Conservation (phyloP, 306 rosid genomes). For the Acacia melanoxylon region DNA sequence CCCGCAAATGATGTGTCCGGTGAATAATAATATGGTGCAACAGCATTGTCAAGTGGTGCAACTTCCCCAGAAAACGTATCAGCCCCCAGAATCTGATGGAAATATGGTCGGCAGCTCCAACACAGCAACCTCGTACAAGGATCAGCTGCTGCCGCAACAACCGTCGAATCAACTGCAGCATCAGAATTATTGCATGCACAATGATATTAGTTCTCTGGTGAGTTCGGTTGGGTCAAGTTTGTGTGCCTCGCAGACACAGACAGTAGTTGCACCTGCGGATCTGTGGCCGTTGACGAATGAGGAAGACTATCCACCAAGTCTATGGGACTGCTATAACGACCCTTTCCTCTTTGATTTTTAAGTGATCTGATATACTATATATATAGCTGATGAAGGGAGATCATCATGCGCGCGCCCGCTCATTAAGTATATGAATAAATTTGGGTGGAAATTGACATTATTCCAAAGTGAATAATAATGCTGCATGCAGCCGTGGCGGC, state of each 20-base stretch:
- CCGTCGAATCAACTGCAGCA: background rate
- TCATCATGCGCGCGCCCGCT: background rate
- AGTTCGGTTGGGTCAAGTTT: slow-evolving; percentile 39
- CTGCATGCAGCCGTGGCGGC: background rate
- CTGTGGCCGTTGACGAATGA: slow-evolving; percentile 65
- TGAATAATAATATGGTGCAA: slow-evolving; percentile 17
- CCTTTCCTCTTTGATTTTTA: slow-evolving; percentile 68
- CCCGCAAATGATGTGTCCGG: slow-evolving; percentile 29
- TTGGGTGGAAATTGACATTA: background rate
- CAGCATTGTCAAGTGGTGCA: slow-evolving; percentile 31
- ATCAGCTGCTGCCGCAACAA: slow-evolving; percentile 17
- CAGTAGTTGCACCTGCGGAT: slow-evolving; percentile 35
- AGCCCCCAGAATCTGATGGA: slow-evolving; percentile 2
- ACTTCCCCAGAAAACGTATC: slow-evolving; percentile 1
- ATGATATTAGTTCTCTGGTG: slow-evolving; percentile 32
- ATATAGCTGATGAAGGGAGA: background rate
- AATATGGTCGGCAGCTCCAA: background rate
- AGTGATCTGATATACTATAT: background rate
- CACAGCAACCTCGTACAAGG: slow-evolving; percentile 35
- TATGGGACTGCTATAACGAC: slow-evolving; percentile 87
- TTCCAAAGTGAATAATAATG: slow-evolving; percentile 1
- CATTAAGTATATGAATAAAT: background rate
- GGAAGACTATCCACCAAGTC: slow-evolving; percentile 48
- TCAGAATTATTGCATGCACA: slow-evolving; percentile 20
- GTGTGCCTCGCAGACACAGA: slow-evolving; percentile 33